Conservation (phyloP, 768 basidiomycete species). For the Sarcodon aspratus region DNA sequence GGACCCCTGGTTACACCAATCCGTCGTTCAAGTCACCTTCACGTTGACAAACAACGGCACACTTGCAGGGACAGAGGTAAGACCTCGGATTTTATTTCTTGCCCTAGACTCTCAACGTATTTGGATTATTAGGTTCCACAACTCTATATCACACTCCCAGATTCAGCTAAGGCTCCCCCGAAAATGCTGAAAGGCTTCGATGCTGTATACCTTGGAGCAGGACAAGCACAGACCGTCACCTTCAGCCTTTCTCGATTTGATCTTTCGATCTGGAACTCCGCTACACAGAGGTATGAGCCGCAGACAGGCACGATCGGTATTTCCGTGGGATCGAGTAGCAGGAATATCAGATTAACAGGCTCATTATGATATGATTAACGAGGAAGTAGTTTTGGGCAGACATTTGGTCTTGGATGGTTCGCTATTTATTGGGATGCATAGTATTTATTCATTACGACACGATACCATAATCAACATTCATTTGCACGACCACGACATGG, state of each 20-base stretch:
- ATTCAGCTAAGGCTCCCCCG: constrained; percentile 36
- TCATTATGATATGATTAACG: too few relatives aligned
- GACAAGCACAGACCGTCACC: constrained; percentile 15
- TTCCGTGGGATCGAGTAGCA: too few relatives aligned
- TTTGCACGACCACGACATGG: too few relatives aligned
- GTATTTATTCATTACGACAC: too few relatives aligned
- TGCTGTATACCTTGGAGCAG: constrained; percentile 22
- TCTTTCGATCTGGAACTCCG: constrained; percentile 26
- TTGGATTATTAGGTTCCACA: constrained; percentile 26
- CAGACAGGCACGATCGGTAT: too few relatives aligned
- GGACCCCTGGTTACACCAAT: not conserved
- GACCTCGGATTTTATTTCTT: not conserved
- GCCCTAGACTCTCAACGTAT: not conserved
- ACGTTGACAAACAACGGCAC: constrained; percentile 41
- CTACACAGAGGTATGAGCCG: constrained; percentile 24
- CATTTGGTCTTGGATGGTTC: too few relatives aligned
- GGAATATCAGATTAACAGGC: too few relatives aligned
- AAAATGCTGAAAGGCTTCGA: constrained; percentile 48
- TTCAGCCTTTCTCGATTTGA: constrained; percentile 20
- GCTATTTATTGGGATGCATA: too few relatives aligned
- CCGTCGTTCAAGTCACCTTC: constrained; percentile 34
- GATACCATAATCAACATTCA: too few relatives aligned
- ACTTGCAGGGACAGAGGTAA: constrained; percentile 35
- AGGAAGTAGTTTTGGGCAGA: too few relatives aligned
- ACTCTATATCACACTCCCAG: constrained; percentile 38